A percentile compares a stretch with the other conserved stretches of the same genome.
Evolutionary conservation across 441 rosid species (phyloP).

Genomic region (Populus hybrid): DNA sequence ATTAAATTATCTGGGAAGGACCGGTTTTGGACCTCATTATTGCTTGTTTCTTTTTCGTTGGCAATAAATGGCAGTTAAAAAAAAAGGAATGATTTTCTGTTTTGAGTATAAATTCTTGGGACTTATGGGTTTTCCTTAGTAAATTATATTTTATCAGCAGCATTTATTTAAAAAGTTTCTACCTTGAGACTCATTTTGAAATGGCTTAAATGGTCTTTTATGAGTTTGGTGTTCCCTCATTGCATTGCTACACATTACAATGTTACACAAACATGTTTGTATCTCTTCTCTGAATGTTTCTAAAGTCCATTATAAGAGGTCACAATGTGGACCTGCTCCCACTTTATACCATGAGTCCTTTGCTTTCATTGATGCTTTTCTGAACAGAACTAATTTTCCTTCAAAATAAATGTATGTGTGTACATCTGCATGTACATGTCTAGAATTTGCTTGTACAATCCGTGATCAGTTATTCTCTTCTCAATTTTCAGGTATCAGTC

Average conservation of each 20-base stretch:
- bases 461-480: not conserved
- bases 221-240: not conserved
- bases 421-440: not conserved
- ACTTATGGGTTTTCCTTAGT: not conserved
- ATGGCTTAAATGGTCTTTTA: not conserved
- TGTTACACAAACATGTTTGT: too few relatives aligned
- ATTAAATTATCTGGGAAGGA: too few relatives aligned
- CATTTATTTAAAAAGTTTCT: not conserved
- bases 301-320: not conserved
- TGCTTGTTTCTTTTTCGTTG: not conserved
- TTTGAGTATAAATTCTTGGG: not conserved
- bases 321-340: not conserved
- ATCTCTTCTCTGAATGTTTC: not conserved
- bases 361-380: not conserved
- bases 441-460: not conserved
- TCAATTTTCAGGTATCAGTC: slow-evolving; percentile 79
- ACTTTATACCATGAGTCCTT: not conserved
- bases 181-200: not conserved
- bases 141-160: not conserved
- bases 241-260: too few relatives aligned
- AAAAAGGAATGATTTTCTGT: not conserved
- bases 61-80: not conserved
- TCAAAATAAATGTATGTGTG: not conserved
- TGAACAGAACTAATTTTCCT: not conserved
- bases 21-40: too few relatives aligned